Conservation (phyloP, 257 asterid species). For the Ilex asprella region DNA sequence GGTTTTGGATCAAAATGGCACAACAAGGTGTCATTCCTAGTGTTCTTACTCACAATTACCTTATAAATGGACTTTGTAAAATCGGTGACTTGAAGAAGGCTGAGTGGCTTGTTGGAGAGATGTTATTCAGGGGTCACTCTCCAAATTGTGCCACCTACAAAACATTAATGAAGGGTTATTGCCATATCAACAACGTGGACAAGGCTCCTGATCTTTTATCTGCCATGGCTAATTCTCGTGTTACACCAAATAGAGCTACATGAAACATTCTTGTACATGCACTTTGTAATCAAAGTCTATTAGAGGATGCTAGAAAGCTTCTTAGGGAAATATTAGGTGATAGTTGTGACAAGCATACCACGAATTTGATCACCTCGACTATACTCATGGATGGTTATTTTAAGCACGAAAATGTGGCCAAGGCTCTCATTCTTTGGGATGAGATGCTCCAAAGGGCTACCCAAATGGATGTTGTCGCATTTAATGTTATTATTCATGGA, state of each 20-base stretch:
- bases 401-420: conserved; percentile 52
- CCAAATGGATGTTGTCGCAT: conserved; percentile 55
- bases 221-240: conserved; percentile 47
- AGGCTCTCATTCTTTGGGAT: conserved; percentile 55
- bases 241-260: conserved; percentile 59
- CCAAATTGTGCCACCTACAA: conserved; percentile 82
- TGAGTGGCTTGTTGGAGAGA: conserved; percentile 54
- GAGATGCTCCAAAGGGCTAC: conserved; percentile 29
- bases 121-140: conserved; percentile 54
- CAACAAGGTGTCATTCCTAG: conserved; percentile 49
- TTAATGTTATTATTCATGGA: conserved; percentile 69
- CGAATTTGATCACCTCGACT: conserved; percentile 56
- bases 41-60: conserved; percentile 60
- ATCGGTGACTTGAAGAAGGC: conserved; percentile 59
- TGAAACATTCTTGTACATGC: conserved; percentile 78
- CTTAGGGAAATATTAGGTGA: conserved; percentile 51
- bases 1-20: conserved; percentile 49
- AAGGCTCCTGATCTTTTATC: conserved; percentile 57
- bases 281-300: conserved; percentile 59
- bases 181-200: conserved; percentile 44
- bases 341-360: conserved; percentile 20
- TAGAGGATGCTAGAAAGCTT: conserved; percentile 46
- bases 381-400: conserved; percentile 68
- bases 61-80: conserved; percentile 68
- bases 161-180: conserved; percentile 71